phyloP scores from a whole-genome alignment of 2,329 filamentous ascomycete species.

The Pestalotiopsis sp. region DNA sequence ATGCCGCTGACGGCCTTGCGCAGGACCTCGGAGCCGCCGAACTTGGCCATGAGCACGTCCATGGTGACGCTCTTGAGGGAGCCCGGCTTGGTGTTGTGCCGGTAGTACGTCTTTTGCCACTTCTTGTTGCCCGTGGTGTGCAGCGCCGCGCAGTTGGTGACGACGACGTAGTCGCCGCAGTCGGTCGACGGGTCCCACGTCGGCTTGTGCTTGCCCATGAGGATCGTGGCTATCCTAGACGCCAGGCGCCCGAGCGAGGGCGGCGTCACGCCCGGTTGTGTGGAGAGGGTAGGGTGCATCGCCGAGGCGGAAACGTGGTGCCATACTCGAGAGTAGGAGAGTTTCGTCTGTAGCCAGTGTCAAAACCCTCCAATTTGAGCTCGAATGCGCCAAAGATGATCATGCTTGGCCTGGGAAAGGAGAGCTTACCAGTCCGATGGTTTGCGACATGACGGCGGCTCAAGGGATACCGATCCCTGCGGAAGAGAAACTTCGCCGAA shows the following conservation, averaged over 20 bases:
- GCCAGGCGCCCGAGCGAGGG: conserved; percentile 90
- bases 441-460: conserved; percentile 71
- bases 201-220: conserved; percentile 99
- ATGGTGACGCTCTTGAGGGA: conserved; percentile 87
- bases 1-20: conserved; percentile 93
- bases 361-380: neutral
- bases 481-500: neutral
- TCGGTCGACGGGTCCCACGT: conserved; percentile 97
- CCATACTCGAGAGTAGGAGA: conserved; percentile 96
- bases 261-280: conserved; percentile 58
- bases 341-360: conserved; percentile 71
- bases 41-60: conserved; percentile 88
- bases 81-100: conserved; percentile 89
- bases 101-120: conserved; percentile 93
- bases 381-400: neutral
- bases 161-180: conserved; percentile 98
- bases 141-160: conserved; percentile 83
- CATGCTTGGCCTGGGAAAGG: neutral
- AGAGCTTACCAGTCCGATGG: conserved; percentile 69
- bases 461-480: conserved; percentile 23
- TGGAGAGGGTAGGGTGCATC: conserved; percentile 64
- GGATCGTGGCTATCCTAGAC: conserved; percentile 79
- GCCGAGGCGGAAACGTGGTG: conserved; percentile 78
- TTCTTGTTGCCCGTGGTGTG: conserved; percentile 91
- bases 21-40: conserved; percentile 89